Base-by-base conservation (phyloP, 2,329 filamentous ascomycete species). In the Ceratocystis alfenasii region DNA sequence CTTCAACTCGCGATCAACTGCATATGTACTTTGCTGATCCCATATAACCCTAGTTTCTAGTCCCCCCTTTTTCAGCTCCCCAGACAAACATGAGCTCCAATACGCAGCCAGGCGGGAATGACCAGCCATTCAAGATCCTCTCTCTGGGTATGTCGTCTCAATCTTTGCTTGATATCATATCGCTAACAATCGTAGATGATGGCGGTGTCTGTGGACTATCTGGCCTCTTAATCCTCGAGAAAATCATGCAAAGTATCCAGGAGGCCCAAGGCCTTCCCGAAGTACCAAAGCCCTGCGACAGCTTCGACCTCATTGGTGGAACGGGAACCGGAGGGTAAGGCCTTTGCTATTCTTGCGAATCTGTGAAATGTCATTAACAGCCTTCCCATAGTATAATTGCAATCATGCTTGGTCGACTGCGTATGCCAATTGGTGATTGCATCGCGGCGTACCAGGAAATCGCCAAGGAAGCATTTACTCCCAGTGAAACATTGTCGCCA, bases 241-340 rank as follows among this genome's bases (percentile, higher is more conserved):
- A 68, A 17, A 68, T 72, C 20, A 72, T 73, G 71, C 63, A 69
- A 33, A 65, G 68, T n/a, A 61, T 72, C 1, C 62, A 66, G 36
- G 33, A 68, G 1, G 50, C 50, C 28, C 64, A 66, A 17, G 65
- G 69, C 17, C 69, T 70, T 5, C 25, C 65, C 22, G 46, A 70
- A 28, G 30, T 69, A 4, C 72, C 71, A 2, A 69, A 53, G 48
- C 72, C 72, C 28, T 71, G 70, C 61, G 71, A 73, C 22, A 65
- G 69, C 41, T 74, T 73, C 64, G 69, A 74, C 25, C 65, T 73
- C n/a, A 72, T 73, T 55, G 72, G 71, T 55, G 72, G 72, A 20
- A 74, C 72, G 17, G 72, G 72, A 62, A 73, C 72, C 1, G 71
- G 72, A 55, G 71, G 71, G 70, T 72, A 63, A 20, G 66, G 46